A percentile compares a stretch with the other conserved stretches of the same genome.
Evolutionary conservation across 2,329 filamentous ascomycete genomes (phyloP).

Genomic region (Fusarium equiseti): DNA sequence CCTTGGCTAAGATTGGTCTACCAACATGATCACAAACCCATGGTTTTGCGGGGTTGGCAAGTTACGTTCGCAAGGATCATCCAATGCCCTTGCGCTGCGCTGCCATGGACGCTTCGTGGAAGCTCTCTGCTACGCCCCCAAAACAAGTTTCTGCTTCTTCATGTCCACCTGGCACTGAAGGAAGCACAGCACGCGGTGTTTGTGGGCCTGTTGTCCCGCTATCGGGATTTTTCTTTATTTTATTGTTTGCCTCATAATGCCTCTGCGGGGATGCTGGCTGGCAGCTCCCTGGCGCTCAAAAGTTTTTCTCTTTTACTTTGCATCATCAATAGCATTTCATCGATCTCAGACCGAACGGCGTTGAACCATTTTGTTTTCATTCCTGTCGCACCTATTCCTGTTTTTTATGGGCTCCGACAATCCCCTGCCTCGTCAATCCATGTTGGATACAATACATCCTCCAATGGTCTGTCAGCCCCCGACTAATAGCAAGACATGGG

Average conservation of each 20-base stretch:
- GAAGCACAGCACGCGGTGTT: conserved; percentile 39
- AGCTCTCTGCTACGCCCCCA: conserved; percentile 7
- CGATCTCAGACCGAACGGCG: conserved; percentile 34
- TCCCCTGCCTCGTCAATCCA: conserved; percentile 7
- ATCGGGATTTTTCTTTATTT: conserved; percentile 6
- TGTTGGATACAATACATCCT: conserved; percentile 8
- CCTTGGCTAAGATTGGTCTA: conserved; percentile 31
- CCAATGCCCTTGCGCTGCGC: conserved; percentile 19
- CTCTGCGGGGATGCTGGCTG: conserved; percentile 20
- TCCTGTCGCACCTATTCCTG: conserved; percentile 3
- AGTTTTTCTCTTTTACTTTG: conserved; percentile 34
- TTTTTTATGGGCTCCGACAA: conserved; percentile 11
- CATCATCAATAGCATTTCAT: conserved; percentile 40
- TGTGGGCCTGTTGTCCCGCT: conserved; percentile 18
- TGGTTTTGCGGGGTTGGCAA: conserved; percentile 39
- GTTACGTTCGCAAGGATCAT: conserved; percentile 43
- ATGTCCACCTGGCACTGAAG: conserved; percentile 31
- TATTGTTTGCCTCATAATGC: conserved; percentile 27
- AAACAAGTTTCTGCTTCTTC: conserved; percentile 19
- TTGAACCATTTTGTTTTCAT: conserved; percentile 24
- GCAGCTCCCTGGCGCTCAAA: conserved; percentile 44
- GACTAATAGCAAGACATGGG: conserved; percentile 20
- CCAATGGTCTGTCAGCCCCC: conserved; percentile 9
- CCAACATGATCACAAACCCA: conserved; percentile 41
- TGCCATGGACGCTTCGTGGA: conserved; percentile 6